Evolutionary conservation across 2,329 filamentous ascomycete genomes (phyloP), one percentile per base, ranked within the genome.

Genomic region (Ilyonectria sp.): DNA sequence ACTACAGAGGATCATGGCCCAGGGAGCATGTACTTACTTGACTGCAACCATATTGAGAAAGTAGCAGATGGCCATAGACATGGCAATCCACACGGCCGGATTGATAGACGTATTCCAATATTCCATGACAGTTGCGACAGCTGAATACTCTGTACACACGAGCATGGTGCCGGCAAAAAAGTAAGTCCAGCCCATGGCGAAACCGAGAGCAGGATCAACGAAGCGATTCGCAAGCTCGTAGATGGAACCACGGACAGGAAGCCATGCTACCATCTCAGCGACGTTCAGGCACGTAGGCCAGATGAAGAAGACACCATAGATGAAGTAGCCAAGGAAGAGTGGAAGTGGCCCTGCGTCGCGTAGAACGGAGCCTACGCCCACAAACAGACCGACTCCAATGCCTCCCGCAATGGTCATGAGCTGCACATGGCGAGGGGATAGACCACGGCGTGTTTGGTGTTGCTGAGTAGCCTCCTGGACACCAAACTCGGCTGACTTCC

Each of bases 121-220:
- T 29, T 80, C 76, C 57, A 85, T 83, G 4, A 84, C 78, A 2
- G 82, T 83, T 1, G 83, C 80, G 5, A 82, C 81, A 26, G 83
- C 82, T 4, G 78, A 79, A 40, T 82, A 81, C 52, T 85, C 83
- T 8, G 79, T 78, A 31, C 82, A 83, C 7, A 85, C 80, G 0
- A 84, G 78, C 74, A 84, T 84, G 3, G 78, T 76, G 15, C 82
- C 80, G 1, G 82, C 80, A 66, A 82, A 84, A 60, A 84, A 84
- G 65, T 85, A 85, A 4, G 83, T 85, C 82, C 83, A 85, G 1
- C 82, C 85, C 75, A 86, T 82, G 37, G 85, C 85, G 63, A 89
- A 90, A 1, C 87, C 88, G 26, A 90, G 78, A 5, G 85, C 85
- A 0, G 86, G 85, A 70, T 90, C 87, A 15, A 87, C 84, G 69